Percentiles rank a stretch among this genome's conserved stretches.
Evolutionary conservation across 805 yeast species (phyloP).

Genomic region (Candida easanensis): DNA sequence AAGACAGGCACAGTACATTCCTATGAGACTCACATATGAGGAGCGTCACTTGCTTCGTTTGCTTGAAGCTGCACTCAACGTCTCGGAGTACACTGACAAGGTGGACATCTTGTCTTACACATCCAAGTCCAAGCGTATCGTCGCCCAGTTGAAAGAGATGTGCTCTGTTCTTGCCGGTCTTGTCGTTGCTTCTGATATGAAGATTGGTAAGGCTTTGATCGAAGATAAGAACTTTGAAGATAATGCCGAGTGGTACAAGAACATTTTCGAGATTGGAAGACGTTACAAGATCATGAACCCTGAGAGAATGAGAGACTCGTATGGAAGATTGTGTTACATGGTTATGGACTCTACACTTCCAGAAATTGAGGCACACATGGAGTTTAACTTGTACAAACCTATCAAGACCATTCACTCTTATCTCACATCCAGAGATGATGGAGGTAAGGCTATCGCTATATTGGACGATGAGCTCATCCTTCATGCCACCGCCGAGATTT

Average conservation of each 20-base stretch:
- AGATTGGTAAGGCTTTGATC: conserved; percentile 61
- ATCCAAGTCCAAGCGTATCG: conserved; percentile 68
- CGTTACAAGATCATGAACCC: conserved; percentile 85
- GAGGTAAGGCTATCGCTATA: conserved; percentile 36
- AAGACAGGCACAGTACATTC: conserved; percentile 53
- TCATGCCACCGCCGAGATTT: conserved; percentile 66
- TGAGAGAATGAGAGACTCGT: conserved; percentile 73
- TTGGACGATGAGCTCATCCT: conserved; percentile 58
- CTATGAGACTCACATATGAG: conserved; percentile 62
- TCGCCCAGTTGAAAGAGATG: conserved; percentile 68
- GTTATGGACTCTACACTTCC: conserved; percentile 80
- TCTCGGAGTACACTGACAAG: conserved; percentile 75
- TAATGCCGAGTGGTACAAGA: conserved; percentile 71
- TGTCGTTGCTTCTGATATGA: conserved; percentile 74
- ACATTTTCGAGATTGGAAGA: conserved; percentile 73
- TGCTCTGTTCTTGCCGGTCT: conserved; percentile 78
- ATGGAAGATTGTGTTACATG: conserved; percentile 80
- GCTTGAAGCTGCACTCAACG: conserved; percentile 73
- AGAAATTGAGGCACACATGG: conserved; percentile 67
- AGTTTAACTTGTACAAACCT: conserved; percentile 72
- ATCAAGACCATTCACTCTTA: conserved; percentile 56
- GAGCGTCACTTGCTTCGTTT: conserved; percentile 68
- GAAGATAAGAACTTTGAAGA: conserved; percentile 65
- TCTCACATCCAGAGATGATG: conserved; percentile 39
- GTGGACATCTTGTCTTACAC: conserved; percentile 68